Conservation (phyloP, 495 filamentous ascomycete species). For the Alectoria sarmentosa region DNA sequence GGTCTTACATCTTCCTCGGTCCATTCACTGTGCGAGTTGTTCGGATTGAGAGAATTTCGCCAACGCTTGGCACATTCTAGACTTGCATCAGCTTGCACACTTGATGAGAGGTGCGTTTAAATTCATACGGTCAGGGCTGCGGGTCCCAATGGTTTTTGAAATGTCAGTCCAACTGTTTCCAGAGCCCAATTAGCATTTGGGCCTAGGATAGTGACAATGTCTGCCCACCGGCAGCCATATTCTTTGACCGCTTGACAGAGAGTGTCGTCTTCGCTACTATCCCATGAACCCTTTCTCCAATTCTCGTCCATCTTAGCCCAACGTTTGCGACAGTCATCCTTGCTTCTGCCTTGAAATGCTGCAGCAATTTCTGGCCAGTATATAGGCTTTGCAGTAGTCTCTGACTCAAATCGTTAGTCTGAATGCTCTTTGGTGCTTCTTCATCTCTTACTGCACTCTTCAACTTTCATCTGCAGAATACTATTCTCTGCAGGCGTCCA, state of each 20-base stretch:
- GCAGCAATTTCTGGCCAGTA: slow-evolving; percentile 7
- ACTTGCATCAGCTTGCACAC: neutral
- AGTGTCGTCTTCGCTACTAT: slow-evolving; percentile 24
- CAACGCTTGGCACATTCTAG: slow-evolving; percentile 14
- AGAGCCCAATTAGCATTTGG: neutral
- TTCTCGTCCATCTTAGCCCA: slow-evolving; percentile 13
- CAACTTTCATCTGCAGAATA: neutral
- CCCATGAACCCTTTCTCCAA: slow-evolving; percentile 25
- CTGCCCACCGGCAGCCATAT: slow-evolving; percentile 20
- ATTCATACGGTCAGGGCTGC: slow-evolving; percentile 9
- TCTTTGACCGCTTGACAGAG: slow-evolving; percentile 23
- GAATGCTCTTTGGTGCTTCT: neutral
- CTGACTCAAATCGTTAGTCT: neutral
- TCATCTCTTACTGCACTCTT: slow-evolving; percentile 6
- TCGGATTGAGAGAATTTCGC: slow-evolving; percentile 9
- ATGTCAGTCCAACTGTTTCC: slow-evolving; percentile 12
- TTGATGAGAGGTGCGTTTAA: neutral
- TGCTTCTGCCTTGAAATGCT: slow-evolving; percentile 13
- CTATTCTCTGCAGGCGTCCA: slow-evolving; percentile 12
- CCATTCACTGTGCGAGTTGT: slow-evolving; percentile 11
- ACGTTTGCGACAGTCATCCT: slow-evolving; percentile 15
- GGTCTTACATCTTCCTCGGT: slow-evolving; percentile 8
- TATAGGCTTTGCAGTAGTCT: neutral
- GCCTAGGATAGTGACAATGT: neutral
- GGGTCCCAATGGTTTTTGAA: slow-evolving; percentile 7